These are phyloP conservation scores for Picochlorum sp. DNA, from an alignment of 139 green algal species.

Conservation along the genomic window DNA sequence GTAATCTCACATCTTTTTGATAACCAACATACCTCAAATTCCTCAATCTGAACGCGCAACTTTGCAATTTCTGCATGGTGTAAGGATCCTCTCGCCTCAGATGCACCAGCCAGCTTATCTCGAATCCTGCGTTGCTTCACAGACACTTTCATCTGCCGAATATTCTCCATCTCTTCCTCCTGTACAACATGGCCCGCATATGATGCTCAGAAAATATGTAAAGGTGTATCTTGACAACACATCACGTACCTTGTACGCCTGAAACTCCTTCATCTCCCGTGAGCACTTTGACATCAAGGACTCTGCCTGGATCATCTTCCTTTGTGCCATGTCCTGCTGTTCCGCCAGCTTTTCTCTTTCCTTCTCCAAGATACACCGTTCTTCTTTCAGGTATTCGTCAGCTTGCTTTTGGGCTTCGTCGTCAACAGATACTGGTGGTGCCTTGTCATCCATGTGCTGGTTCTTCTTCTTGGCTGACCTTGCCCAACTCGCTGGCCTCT, in stretches of 20 bases:
- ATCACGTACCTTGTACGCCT: constrained; percentile 37
- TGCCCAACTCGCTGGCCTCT: not conserved
- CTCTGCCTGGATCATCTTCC: constrained; percentile 3
- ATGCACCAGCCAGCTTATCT: no score
- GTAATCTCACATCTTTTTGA: no score
- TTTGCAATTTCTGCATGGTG: no score
- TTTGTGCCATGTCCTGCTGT: constrained; percentile 12
- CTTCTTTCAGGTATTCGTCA: not conserved
- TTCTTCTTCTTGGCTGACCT: not conserved
- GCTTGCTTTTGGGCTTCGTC: no score
- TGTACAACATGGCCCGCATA: not conserved
- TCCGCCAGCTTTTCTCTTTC: no score
- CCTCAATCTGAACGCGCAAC: no score
- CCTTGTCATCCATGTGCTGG: not conserved
- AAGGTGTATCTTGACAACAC: not conserved
- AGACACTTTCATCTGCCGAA: no score
- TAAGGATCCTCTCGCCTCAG: no score
- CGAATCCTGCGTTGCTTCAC: no score
- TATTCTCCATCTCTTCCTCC: not conserved
- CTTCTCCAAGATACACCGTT: no score
- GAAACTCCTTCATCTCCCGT: constrained; percentile 46
- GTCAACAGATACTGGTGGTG: not conserved
- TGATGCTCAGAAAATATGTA: not conserved
- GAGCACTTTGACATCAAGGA: constrained; percentile 27
- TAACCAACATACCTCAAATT: no score